Evolutionary conservation across 139 green algal genomes (phyloP).

Genomic region (Chlorella sp.): DNA sequence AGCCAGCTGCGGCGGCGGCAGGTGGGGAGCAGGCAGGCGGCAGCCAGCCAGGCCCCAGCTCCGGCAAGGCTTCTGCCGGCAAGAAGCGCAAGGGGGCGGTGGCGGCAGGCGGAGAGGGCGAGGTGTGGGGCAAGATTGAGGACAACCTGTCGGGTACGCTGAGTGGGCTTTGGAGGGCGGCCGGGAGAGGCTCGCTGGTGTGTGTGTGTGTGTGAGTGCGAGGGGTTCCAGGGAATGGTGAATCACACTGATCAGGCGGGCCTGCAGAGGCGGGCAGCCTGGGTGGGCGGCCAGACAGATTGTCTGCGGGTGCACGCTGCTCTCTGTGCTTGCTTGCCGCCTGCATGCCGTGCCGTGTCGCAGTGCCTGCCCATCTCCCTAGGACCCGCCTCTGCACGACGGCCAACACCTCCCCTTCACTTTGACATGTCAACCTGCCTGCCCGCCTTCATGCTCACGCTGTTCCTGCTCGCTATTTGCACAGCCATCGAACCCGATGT

Average conservation of each 20-base stretch:
- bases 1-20: background rate
- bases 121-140: slow-evolving; percentile 35
- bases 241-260: background rate
- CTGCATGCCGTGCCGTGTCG: too few species aligned
- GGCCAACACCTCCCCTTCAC: too few species aligned
- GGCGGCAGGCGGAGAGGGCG: background rate
- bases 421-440: too few species aligned
- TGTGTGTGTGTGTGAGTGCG: too few species aligned
- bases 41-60: slow-evolving; percentile 19
- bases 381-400: too few species aligned
- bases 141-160: slow-evolving; percentile 27
- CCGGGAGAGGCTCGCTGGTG: too few species aligned
- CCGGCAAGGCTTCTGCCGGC: slow-evolving; percentile 17
- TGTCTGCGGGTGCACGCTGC: background rate
- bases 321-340: too few species aligned
- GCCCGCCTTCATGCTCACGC: too few species aligned
- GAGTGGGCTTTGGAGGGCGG: too few species aligned
- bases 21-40: slow-evolving; percentile 28
- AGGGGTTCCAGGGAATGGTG: background rate
- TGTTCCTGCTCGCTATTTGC: too few species aligned
- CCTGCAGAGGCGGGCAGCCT: background rate
- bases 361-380: too few species aligned
- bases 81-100: slow-evolving; percentile 18
- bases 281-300: background rate
- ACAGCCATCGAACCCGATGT: too few species aligned